A percentile compares a stretch with the other conserved stretches of the same genome.
phyloP scores from a whole-genome alignment of 352 stramenopile species.

The Pythium aphanidermatum region DNA sequence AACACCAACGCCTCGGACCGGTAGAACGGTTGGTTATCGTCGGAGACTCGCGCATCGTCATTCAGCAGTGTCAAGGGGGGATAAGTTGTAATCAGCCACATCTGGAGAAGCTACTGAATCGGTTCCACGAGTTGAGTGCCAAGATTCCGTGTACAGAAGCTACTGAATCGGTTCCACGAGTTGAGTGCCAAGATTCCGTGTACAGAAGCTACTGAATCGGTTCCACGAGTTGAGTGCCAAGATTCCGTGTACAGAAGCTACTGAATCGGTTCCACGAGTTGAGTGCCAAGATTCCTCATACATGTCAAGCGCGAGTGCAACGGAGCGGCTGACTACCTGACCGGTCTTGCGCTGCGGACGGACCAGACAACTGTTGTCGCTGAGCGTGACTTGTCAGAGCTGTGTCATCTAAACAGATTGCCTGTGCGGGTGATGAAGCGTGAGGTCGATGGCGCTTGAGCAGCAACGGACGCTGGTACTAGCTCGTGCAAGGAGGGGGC shows the following conservation, averaged over 20 bases:
- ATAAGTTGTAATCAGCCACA: slow-evolving; percentile 10
- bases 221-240: neutral
- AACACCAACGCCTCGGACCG: neutral
- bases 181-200: slow-evolving; percentile 1
- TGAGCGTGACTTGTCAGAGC: neutral
- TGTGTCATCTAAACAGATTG: no score
- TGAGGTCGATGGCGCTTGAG: no score
- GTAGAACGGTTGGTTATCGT: neutral
- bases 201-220: neutral
- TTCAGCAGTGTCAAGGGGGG: slow-evolving; percentile 8
- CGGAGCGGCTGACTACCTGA: slow-evolving; percentile 9
- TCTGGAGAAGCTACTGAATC: slow-evolving; percentile 10
- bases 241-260: slow-evolving; percentile 3
- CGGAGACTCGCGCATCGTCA: slow-evolving; percentile 7
- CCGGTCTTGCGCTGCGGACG: neutral
- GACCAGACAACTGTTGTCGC: neutral
- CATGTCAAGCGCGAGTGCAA: slow-evolving; percentile 23
- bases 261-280: slow-evolving; percentile 1
- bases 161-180: slow-evolving; percentile 2
- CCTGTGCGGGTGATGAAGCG: no score
- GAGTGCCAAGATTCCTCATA: slow-evolving; percentile 3
- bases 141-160: neutral
- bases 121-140: neutral
- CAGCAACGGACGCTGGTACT: no score
- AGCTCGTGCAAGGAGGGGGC: no score